Conservation (phyloP, 306 rosid species). For the Quercus wislizeni region DNA sequence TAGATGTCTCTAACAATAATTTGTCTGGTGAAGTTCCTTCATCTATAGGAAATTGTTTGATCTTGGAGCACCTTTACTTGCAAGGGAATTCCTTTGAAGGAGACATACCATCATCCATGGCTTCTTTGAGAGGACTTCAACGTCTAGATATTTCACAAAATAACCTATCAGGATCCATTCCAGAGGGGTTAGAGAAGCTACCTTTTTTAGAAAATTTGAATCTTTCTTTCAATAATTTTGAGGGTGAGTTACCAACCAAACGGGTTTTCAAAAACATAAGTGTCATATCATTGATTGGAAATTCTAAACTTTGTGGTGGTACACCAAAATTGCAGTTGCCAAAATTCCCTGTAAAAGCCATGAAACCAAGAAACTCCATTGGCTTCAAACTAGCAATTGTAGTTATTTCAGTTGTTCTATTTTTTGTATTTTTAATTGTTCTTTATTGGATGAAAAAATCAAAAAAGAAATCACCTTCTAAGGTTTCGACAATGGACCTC, state of each 20-base stretch:
- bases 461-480: background rate
- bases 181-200: background rate
- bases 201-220: slow-evolving; percentile 16
- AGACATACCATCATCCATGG: slow-evolving; percentile 34
- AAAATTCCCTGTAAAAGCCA: slow-evolving; percentile 9
- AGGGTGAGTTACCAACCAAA: slow-evolving; percentile 31
- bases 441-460: background rate
- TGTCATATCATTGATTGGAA: background rate
- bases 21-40: slow-evolving; percentile 26
- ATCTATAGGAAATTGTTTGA: slow-evolving; percentile 21
- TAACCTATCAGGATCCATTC: background rate
- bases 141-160: slow-evolving; percentile 32
- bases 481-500: background rate
- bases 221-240: slow-evolving; percentile 37
- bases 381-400: background rate
- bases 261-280: slow-evolving; percentile 31
- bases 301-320: background rate
- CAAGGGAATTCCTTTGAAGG: slow-evolving; percentile 23
- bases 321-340: background rate
- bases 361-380: slow-evolving; percentile 7
- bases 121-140: slow-evolving; percentile 16
- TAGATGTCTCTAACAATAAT: slow-evolving; percentile 20
- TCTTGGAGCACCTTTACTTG: slow-evolving; percentile 24
- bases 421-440: background rate
- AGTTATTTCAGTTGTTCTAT: background rate